Conservation (phyloP, 2,329 filamentous ascomycete species). For the Microdochium trichocladiopsis region DNA sequence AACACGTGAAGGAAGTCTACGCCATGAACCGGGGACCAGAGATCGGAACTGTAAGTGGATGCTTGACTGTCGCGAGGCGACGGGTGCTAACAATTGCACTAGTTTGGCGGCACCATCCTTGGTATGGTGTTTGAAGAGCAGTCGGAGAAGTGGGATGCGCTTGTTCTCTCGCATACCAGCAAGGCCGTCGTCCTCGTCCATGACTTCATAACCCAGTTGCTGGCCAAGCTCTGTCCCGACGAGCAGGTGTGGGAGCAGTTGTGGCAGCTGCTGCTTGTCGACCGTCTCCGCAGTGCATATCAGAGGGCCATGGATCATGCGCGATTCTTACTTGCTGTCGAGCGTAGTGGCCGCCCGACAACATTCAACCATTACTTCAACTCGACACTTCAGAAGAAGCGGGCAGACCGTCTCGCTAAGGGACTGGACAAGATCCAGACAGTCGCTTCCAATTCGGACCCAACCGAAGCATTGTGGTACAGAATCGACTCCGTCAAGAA, state of each 20-base stretch:
- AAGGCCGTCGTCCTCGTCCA: constrained; percentile 45
- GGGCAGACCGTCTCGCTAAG: background rate
- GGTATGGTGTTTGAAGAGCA: constrained; percentile 43
- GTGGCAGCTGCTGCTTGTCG: constrained; percentile 32
- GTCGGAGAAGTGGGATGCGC: constrained; percentile 40
- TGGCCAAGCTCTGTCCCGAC: constrained; percentile 37
- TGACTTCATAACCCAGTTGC: constrained; percentile 36
- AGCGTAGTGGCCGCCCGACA: constrained; percentile 33
- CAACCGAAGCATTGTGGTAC: background rate
- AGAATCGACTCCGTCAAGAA: background rate
- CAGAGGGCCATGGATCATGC: constrained; percentile 38
- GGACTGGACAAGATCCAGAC: background rate
- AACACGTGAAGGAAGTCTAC: constrained; percentile 31
- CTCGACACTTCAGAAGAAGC: background rate
- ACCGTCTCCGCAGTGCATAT: constrained; percentile 38
- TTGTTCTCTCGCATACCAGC: constrained; percentile 42
- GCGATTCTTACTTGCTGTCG: constrained; percentile 43
- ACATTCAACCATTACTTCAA: constrained; percentile 50
- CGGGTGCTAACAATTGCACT: constrained; percentile 3
- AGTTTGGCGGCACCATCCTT: constrained; percentile 33
- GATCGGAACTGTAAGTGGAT: constrained; percentile 43
- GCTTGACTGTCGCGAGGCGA: too few relatives aligned
- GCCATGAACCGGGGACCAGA: constrained; percentile 40
- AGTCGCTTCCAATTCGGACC: background rate
- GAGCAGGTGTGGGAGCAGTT: constrained; percentile 32